These are phyloP conservation scores for Pichia sp. DNA, from an alignment of 1,139 yeast genomes.

Conservation along the genomic window DNA sequence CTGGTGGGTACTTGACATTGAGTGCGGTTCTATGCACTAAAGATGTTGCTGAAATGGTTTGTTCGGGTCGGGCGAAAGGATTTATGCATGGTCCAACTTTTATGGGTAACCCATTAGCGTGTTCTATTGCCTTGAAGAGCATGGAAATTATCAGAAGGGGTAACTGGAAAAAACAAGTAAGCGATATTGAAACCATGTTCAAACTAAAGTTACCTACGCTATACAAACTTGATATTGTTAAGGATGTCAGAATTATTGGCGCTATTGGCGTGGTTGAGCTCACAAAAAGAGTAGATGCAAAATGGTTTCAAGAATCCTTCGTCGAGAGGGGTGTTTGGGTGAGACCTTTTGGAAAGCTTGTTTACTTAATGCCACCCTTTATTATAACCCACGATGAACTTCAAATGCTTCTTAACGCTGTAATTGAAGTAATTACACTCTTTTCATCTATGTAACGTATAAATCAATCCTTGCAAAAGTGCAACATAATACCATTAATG, in stretches of 20 bases:
- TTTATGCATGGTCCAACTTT: conserved; percentile 17
- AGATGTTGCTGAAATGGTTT: conserved; percentile 9
- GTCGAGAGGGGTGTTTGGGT: conserved; percentile 13
- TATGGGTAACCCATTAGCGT: conserved; percentile 15
- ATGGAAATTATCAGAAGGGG: conserved; percentile 11
- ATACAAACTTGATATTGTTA: conserved; percentile 3
- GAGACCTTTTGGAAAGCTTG: conserved; percentile 13
- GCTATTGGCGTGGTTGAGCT: conserved; percentile 29
- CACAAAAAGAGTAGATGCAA: conserved; percentile 18
- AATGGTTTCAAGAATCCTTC: conserved; percentile 13
- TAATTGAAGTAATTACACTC: no score
- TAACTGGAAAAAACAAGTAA: conserved; percentile 11
- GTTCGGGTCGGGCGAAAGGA: conserved; percentile 11
- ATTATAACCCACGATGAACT: conserved; percentile 5
- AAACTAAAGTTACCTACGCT: conserved; percentile 1
- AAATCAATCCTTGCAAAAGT: no score
- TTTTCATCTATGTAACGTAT: no score
- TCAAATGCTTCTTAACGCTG: conserved; percentile 1
- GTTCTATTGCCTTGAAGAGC: conserved; percentile 13
- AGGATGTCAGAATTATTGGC: conserved; percentile 24
- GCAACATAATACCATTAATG: no score
- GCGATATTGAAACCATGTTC: conserved; percentile 6
- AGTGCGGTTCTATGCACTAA: conserved; percentile 12
- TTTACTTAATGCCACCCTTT: conserved; percentile 12
- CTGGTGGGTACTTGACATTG: conserved; percentile 27